Percentiles rank a stretch among this genome's conserved stretches.
Conservation (phyloP, 495 filamentous ascomycete species). For the Neurospora sp. region DNA sequence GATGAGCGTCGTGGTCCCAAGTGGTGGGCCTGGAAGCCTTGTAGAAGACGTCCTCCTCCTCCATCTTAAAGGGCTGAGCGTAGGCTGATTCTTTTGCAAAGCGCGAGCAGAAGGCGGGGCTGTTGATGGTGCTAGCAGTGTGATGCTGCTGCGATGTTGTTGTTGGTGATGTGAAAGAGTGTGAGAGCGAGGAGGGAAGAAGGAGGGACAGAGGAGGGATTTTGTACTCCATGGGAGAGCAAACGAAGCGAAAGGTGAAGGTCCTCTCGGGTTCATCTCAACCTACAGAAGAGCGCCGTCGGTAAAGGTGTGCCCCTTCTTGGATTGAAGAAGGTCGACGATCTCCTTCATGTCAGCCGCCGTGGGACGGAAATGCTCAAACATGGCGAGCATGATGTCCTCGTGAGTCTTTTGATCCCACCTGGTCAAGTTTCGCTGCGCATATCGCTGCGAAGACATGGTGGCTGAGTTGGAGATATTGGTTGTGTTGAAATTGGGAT, state of each 20-base stretch:
- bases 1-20: slow-evolving; percentile 27
- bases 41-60: not conserved
- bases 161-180: not conserved
- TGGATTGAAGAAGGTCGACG: slow-evolving; percentile 4
- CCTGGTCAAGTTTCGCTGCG: slow-evolving; percentile 1
- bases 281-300: slow-evolving; percentile 24
- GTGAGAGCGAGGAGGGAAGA: not conserved
- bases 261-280: not conserved
- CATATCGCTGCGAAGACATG: slow-evolving; percentile 7
- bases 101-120: not conserved
- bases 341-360: slow-evolving; percentile 10
- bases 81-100: not conserved
- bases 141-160: not conserved
- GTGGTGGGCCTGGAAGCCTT: slow-evolving; percentile 16
- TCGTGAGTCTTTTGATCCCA: slow-evolving; percentile 16
- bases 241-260: not conserved
- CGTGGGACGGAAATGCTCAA: slow-evolving; percentile 9
- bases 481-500: not conserved
- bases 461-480: not conserved
- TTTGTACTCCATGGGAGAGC: not conserved
- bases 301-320: slow-evolving; percentile 19
- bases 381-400: slow-evolving; percentile 17
- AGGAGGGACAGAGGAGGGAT: not conserved
- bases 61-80: not conserved
- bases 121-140: not conserved